Conservation (phyloP, 2,329 filamentous ascomycete genomes). For the Biscogniauxia marginata region DNA sequence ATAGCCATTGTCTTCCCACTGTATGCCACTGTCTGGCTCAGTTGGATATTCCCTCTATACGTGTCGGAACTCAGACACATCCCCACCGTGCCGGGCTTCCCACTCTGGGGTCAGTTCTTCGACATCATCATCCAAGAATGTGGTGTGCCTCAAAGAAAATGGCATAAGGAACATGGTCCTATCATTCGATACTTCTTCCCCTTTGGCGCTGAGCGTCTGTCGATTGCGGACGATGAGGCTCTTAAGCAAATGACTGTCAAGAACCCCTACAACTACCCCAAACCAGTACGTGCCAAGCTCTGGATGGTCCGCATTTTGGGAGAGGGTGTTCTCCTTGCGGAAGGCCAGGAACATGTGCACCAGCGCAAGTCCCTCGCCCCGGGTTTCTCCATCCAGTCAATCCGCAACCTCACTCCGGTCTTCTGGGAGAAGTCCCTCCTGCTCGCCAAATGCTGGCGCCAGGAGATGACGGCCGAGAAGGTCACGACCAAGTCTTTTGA, state of each 20-base stretch:
- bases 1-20: slow-evolving; percentile 22
- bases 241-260: slow-evolving; percentile 44
- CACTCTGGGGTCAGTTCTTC: slow-evolving; percentile 44
- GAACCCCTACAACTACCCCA: slow-evolving; percentile 41
- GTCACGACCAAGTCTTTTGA: slow-evolving; percentile 35
- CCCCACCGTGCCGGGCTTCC: slow-evolving; percentile 41
- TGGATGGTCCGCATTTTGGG: slow-evolving; percentile 46
- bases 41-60: slow-evolving; percentile 41
- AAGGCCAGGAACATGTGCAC: slow-evolving; percentile 40
- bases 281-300: slow-evolving; percentile 36
- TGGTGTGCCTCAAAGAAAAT: slow-evolving; percentile 41
- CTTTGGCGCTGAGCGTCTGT: slow-evolving; percentile 43
- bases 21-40: slow-evolving; percentile 35
- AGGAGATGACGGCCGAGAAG: slow-evolving; percentile 32
- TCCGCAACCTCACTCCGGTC: slow-evolving; percentile 36
- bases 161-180: slow-evolving; percentile 40
- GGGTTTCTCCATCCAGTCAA: slow-evolving; percentile 39
- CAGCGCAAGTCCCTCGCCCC: slow-evolving; percentile 41
- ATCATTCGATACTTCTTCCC: slow-evolving; percentile 47
- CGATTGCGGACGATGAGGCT: slow-evolving; percentile 43
- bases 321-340: slow-evolving; percentile 42
- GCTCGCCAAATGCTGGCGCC: slow-evolving; percentile 42
- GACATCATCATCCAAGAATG: slow-evolving; percentile 41
- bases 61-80: slow-evolving; percentile 42
- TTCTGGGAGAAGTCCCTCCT: slow-evolving; percentile 42